Percentiles rank a stretch among this genome's conserved stretches.
These are phyloP conservation scores for Colletotrichum tofieldiae DNA, from an alignment of 2,329 filamentous ascomycete genomes.

Conservation along the genomic window DNA sequence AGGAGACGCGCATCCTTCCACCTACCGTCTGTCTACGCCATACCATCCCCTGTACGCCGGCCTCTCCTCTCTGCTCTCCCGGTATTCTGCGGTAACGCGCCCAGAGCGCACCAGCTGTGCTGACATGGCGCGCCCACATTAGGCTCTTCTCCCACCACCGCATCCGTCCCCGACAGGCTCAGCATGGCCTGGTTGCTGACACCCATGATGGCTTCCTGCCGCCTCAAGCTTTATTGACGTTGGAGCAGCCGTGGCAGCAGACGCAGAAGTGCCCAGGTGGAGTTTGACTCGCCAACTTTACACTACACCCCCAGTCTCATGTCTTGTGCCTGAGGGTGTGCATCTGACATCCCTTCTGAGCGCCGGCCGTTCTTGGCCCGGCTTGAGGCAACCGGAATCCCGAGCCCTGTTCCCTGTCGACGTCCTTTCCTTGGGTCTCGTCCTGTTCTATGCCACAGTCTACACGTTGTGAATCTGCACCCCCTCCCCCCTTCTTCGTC, in stretches of 20 bases:
- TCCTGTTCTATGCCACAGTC: slow-evolving; percentile 14
- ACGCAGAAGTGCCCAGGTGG: slow-evolving; percentile 5
- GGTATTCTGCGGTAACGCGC: slow-evolving; percentile 8
- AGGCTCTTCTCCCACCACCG: slow-evolving; percentile 5
- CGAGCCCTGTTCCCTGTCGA: slow-evolving; percentile 38
- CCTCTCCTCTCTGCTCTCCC: background rate
- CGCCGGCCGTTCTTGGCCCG: slow-evolving; percentile 28
- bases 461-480: slow-evolving; percentile 27
- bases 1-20: slow-evolving; percentile 7
- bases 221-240: slow-evolving; percentile 18
- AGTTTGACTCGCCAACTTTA: slow-evolving; percentile 19
- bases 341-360: slow-evolving; percentile 37
- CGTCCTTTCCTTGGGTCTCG: slow-evolving; percentile 16
- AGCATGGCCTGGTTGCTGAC: slow-evolving; percentile 21
- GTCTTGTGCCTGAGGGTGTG: slow-evolving; percentile 33
- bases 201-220: slow-evolving; percentile 17
- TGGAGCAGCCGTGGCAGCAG: slow-evolving; percentile 13
- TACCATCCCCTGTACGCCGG: slow-evolving; percentile 21
- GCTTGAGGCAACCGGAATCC: slow-evolving; percentile 17
- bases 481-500: slow-evolving; percentile 29
- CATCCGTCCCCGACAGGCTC: background rate
- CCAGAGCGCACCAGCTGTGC: slow-evolving; percentile 13
- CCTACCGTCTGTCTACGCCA: background rate
- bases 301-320: slow-evolving; percentile 21
- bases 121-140: slow-evolving; percentile 12